Conservation (phyloP, 768 basidiomycete genomes). For the Dentipellis sp. region DNA sequence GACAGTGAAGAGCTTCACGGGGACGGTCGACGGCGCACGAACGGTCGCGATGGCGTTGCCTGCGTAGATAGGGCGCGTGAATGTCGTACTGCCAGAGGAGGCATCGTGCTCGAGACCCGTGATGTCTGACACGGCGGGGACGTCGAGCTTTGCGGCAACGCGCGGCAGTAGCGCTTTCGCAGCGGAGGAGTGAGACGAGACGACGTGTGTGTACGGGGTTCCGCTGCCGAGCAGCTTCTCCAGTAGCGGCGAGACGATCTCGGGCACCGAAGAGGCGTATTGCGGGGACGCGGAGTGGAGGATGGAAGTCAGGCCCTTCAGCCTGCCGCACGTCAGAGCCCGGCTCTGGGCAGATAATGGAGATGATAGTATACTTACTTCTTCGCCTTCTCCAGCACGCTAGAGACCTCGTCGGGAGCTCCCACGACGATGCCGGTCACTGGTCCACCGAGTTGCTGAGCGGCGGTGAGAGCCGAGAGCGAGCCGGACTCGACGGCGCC, state of each 20-base stretch:
- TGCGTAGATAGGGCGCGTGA: constrained; percentile 93
- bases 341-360: background rate
- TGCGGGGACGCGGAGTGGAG: constrained; percentile 63
- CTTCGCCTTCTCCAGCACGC: constrained; percentile 66
- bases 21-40: constrained; percentile 64
- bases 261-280: constrained; percentile 64
- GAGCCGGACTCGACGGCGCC: constrained; percentile 79
- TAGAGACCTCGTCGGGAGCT: constrained; percentile 54
- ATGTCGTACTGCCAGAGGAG: constrained; percentile 68
- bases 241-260: constrained; percentile 75
- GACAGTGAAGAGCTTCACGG: constrained; percentile 91
- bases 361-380: constrained; percentile 38
- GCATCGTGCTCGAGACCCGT: constrained; percentile 69
- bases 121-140: constrained; percentile 87
- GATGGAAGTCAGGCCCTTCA: constrained; percentile 58
- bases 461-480: constrained; percentile 88
- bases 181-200: constrained; percentile 84
- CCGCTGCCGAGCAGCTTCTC: constrained; percentile 59
- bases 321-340: constrained; percentile 27
- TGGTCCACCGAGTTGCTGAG: constrained; percentile 74
- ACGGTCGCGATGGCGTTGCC: constrained; percentile 96
- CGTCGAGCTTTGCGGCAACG: constrained; percentile 81
- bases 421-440: constrained; percentile 75
- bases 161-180: constrained; percentile 93
- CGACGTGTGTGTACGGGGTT: constrained; percentile 77